Evolutionary conservation across 208 protist genomes (phyloP).

Genomic region (Leishmania lainsoni): DNA sequence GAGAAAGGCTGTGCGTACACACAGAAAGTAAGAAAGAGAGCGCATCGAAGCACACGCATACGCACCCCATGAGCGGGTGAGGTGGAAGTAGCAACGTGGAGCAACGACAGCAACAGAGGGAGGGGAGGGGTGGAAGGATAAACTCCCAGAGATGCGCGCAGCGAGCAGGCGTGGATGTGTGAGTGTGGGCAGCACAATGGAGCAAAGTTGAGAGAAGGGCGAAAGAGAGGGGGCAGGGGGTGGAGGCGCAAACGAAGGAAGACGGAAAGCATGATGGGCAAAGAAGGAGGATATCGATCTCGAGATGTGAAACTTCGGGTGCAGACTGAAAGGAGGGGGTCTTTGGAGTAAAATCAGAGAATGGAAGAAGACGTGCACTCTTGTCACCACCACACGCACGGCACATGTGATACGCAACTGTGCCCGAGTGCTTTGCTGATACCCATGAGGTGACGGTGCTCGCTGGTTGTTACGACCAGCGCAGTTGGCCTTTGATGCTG

Average conservation of each 20-base stretch:
- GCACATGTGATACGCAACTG: neutral
- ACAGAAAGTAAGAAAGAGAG: neutral
- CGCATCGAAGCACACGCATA: neutral
- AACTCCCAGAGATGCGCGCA: neutral
- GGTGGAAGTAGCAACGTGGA: neutral
- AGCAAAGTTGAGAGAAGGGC: neutral
- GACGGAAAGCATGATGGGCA: neutral
- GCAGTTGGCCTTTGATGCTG: neutral
- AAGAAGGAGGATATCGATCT: neutral
- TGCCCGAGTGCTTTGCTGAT: neutral
- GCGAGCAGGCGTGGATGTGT: neutral
- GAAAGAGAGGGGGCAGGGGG: neutral
- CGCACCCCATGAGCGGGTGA: neutral
- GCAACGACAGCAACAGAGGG: neutral
- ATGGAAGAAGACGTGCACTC: neutral
- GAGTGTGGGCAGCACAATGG: neutral
- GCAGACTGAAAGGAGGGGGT: neutral
- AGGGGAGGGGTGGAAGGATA: neutral
- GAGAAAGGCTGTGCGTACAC: neutral
- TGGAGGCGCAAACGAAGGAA: no score
- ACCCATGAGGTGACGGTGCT: neutral
- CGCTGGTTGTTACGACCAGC: no score
- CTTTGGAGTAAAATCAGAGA: neutral
- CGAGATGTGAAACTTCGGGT: neutral
- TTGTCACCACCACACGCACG: neutral